Conservation (phyloP, 208 protist genomes). For the Crithidia brevicula region DNA sequence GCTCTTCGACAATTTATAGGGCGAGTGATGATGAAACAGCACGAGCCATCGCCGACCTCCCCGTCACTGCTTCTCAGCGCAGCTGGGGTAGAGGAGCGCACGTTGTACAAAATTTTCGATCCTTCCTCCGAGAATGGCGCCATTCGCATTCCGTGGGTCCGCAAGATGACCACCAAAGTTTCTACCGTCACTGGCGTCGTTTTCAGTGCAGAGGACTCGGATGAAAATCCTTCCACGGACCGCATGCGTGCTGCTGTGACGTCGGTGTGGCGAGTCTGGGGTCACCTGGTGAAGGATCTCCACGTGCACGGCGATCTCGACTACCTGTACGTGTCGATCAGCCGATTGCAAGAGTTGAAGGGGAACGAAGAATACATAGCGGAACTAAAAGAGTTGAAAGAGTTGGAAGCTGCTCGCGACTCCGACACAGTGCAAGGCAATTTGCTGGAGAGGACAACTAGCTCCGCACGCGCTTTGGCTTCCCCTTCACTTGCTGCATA, state of each 20-base stretch:
- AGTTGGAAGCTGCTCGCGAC: slow-evolving; percentile 34
- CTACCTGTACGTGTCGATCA: slow-evolving; percentile 76
- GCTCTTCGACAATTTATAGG: slow-evolving; percentile 79
- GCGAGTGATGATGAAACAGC: slow-evolving; percentile 71
- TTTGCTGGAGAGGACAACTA: slow-evolving; percentile 2
- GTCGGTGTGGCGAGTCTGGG: slow-evolving; percentile 85
- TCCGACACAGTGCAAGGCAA: not conserved
- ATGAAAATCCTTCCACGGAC: slow-evolving; percentile 32
- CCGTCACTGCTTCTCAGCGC: slow-evolving; percentile 68
- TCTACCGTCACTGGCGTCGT: slow-evolving; percentile 54
- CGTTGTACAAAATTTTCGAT: slow-evolving; percentile 37
- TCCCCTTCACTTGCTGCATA: not conserved
- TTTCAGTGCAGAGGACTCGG: slow-evolving; percentile 38
- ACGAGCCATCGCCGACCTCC: slow-evolving; percentile 71
- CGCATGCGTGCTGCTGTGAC: slow-evolving; percentile 63
- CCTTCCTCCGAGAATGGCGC: slow-evolving; percentile 14
- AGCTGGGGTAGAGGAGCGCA: slow-evolving; percentile 31
- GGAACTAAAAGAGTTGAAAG: slow-evolving; percentile 46
- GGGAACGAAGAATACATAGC: slow-evolving; percentile 57
- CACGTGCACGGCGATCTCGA: slow-evolving; percentile 86
- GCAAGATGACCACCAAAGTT: slow-evolving; percentile 49
- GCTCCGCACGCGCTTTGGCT: slow-evolving; percentile 7
- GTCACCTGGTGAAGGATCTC: slow-evolving; percentile 86
- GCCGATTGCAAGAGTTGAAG: slow-evolving; percentile 56
- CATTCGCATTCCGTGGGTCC: slow-evolving; percentile 67